These are phyloP conservation scores for Psilocybe cyanescens DNA, from an alignment of 768 basidiomycete species.

Conservation along the genomic window DNA sequence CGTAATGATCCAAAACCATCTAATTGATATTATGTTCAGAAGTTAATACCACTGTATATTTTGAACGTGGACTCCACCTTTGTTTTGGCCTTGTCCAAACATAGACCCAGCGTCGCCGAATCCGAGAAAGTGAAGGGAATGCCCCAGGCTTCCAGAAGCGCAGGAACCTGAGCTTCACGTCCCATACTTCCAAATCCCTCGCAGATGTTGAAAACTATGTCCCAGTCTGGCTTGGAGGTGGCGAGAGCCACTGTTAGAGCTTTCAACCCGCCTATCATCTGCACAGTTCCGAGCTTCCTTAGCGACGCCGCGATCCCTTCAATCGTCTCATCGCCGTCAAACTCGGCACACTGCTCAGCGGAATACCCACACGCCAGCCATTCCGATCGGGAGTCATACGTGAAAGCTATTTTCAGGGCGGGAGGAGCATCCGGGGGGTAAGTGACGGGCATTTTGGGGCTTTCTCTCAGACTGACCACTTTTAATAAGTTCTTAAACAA, in stretches of 20 bases:
- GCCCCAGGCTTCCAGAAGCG: slow-evolving; percentile 26
- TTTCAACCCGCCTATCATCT: slow-evolving; percentile 24
- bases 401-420: slow-evolving; percentile 20
- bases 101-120: slow-evolving; percentile 25
- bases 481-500: too few relatives aligned
- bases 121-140: slow-evolving; percentile 30
- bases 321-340: slow-evolving; percentile 23
- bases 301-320: slow-evolving; percentile 20
- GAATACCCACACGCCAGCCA: slow-evolving; percentile 20
- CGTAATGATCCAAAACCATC: slow-evolving; percentile 27
- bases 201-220: slow-evolving; percentile 29
- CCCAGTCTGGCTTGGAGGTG: slow-evolving; percentile 20
- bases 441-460: neutral
- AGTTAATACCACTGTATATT: neutral
- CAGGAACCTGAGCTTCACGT: slow-evolving; percentile 29
- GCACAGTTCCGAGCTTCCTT: slow-evolving; percentile 20
- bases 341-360: slow-evolving; percentile 25
- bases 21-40: neutral
- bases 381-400: slow-evolving; percentile 21
- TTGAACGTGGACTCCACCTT: slow-evolving; percentile 17
- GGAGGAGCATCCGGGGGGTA: neutral
- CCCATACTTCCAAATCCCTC: slow-evolving; percentile 23
- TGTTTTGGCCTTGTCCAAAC: slow-evolving; percentile 29
- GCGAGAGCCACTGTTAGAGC: slow-evolving; percentile 16
- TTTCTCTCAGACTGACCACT: neutral